Base-by-base conservation (phyloP, 164 flowering plant species). In the Stephania yunnanensis region DNA sequence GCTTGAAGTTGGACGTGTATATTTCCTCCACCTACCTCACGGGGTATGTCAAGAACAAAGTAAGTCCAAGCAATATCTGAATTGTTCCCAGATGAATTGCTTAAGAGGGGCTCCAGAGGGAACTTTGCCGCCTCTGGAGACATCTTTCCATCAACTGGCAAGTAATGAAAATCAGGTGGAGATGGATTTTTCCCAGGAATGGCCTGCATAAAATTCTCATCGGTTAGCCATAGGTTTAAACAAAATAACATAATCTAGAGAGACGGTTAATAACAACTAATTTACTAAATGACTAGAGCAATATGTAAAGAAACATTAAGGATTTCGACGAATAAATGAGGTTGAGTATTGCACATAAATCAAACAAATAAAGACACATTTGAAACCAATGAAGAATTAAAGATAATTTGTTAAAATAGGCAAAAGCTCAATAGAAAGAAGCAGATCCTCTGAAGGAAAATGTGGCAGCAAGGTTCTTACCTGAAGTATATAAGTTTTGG, bases 21-120 rank as follows among this genome's bases (percentile, higher is more conserved):
- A 81, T 87, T 88, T 76, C 88, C 92, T 74, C 97, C 99, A 76
- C 92, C 91, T 58, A 92, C 99, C 82, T 96, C 97, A 66, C 30
- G 80, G 72, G 98, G 99, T 74, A 93, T 78, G 76, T 93, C 91
- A 55, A 92, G 71, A 75, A 85, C 78, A 84, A 95, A 90, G 76
- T 87, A 95, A 45, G 97, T 93, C 99, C 99, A 95, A 19, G 82
- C 78, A 74, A 75, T 71, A 73, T 80, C 78, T 69, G 42, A 29
- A 20, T 77, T 79, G 45, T 75, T 79, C 53, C 78, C 81, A 76
- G 96, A 88, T 52, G 82, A 76, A 83, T 89, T 90, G 78, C 90
- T 91, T 71, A 84, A 75, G 74, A 92, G 86, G 70, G 96, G 90
- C 71, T 85, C 86, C 61, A 95, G 83, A 80, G 82, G 89, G 78